Evolutionary conservation across 176 grass and related monocot genomes (phyloP), one percentile per base, ranked within the genome.

Genomic region (Zoysia japonica): DNA sequence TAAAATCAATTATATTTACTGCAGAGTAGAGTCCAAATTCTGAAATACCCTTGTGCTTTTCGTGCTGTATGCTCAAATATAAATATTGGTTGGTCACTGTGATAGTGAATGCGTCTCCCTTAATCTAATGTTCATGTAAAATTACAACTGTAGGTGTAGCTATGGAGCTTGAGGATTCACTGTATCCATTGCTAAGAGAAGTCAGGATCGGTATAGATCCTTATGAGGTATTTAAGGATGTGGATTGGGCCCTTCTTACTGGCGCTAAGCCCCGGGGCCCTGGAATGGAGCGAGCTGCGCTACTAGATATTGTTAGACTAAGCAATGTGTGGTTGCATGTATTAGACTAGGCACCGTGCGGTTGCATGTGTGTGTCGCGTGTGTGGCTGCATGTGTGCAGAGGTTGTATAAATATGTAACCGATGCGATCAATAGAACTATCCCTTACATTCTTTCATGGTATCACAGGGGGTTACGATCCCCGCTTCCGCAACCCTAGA

Each of bases 161-260:
- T 36, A 98, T 98, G 95, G 95, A 98, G 78, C 69, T 98, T 68
- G 95, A 98, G 75, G 95, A 98, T 73, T 98, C 95, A 45, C 61
- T 98, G 8, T 98, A 94, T 85, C 95, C 95, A 81, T 62, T 98
- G 59, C 86, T 98, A 67, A 94, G 95, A 78, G 88, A 98, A 83
- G 92, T 98, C 61, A 93, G 84, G 80, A 98, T 98, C 53, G 86
- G 95, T 9, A 91, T 89, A 85, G 85, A 98, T 83, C 90, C 95
- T 74, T 90, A 93, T 37, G 86, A 89, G 13, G 82, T 98, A 19
- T 98, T 94, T 41, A 42, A 84, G 81, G 94, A 93, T 79, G 90
- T 69, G 37, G 92, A 90, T 75, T 98, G 95, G 95, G 95, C 95
- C 60, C 92, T 98, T 76, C 89, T 98, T 62, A 94, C 94, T 61